Evolutionary conservation across 805 yeast species (phyloP), one percentile per base, ranked within the genome.

Genomic region (Cyberlindnera amylophila): DNA sequence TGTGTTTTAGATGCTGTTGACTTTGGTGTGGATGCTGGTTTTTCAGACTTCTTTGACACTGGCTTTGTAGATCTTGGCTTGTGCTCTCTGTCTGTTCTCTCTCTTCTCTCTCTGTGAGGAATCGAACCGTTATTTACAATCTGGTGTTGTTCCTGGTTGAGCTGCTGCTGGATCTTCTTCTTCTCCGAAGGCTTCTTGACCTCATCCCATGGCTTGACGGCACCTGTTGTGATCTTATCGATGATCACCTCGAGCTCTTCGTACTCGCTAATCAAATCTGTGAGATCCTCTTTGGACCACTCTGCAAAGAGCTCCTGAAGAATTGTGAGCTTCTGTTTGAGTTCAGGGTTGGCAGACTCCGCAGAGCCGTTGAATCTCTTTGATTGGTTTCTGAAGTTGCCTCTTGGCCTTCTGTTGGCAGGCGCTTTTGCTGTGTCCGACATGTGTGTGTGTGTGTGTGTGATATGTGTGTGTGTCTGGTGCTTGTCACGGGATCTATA

Each of bases 201-300:
- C 55, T 90, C 93, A 61, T 88, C 97, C 96, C 98, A 91, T 65
- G 85, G 87, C 53, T 84, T 75, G 30, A 87, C 95, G 57, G 85
- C 84, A 52, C 96, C 96, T 48, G 88, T 86, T 44, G 95, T 82
- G 65, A 93, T 90, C 63, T 88, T 82, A 59, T 84, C 90, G 50
- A 87, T 82, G 51, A 93, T 86, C 34, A 77, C 74, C 59, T 84
- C 95, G 52, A 89, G 71, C 60, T 85, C 89, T 49, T 80, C 72
- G 50, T 82, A 77, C 65, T 93, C 98, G 44, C 72, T 71, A 54
- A 90, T 79, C 45, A 88, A 79, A 40, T 82, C 77, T 35, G 72
- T 67, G 60, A 93, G 78, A 61, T 93, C 99, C 23, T 86, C 95
- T 41, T 75, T 71, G 36, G 86, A 76, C 99, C 99, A 93, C 61